phyloP scores from a whole-genome alignment of 257 asterid genomes.

The Ilex aquifolium region DNA sequence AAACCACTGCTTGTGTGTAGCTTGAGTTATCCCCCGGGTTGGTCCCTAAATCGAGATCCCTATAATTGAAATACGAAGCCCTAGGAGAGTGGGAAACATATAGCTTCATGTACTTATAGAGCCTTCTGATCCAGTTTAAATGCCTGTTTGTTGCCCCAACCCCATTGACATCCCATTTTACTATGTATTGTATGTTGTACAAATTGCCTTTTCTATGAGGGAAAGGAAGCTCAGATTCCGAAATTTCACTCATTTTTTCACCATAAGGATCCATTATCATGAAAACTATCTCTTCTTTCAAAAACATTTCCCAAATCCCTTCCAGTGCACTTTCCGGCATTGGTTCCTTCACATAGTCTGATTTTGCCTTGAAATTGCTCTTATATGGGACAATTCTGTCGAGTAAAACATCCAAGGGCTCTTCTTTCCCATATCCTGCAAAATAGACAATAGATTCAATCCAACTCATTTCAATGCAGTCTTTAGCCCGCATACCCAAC shows the following conservation, averaged over 20 bases:
- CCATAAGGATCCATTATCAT: slow-evolving; percentile 55
- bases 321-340: slow-evolving; percentile 24
- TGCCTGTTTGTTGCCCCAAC: slow-evolving; percentile 18
- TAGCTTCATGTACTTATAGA: slow-evolving; percentile 39
- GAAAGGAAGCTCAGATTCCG: slow-evolving; percentile 34
- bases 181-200: slow-evolving; percentile 45
- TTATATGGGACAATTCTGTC: slow-evolving; percentile 19
- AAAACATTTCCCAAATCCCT: slow-evolving; percentile 20
- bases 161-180: slow-evolving; percentile 33
- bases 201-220: slow-evolving; percentile 52
- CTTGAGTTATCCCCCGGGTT: slow-evolving; percentile 15
- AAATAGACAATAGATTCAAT: slow-evolving; percentile 33
- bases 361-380: slow-evolving; percentile 45
- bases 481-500: slow-evolving; percentile 23
- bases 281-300: slow-evolving; percentile 23
- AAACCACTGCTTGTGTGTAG: slow-evolving; percentile 28
- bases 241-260: slow-evolving; percentile 41
- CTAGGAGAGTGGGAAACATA: slow-evolving; percentile 46
- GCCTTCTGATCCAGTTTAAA: slow-evolving; percentile 29
- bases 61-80: slow-evolving; percentile 47
- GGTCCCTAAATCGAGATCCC: slow-evolving; percentile 57
- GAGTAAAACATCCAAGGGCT: slow-evolving; percentile 19
- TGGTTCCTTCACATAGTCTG: slow-evolving; percentile 37
- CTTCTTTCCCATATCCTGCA: slow-evolving; percentile 7
- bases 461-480: slow-evolving; percentile 56